Conservation (phyloP, 768 basidiomycete genomes). For the Udeniomyces megalosporus region DNA sequence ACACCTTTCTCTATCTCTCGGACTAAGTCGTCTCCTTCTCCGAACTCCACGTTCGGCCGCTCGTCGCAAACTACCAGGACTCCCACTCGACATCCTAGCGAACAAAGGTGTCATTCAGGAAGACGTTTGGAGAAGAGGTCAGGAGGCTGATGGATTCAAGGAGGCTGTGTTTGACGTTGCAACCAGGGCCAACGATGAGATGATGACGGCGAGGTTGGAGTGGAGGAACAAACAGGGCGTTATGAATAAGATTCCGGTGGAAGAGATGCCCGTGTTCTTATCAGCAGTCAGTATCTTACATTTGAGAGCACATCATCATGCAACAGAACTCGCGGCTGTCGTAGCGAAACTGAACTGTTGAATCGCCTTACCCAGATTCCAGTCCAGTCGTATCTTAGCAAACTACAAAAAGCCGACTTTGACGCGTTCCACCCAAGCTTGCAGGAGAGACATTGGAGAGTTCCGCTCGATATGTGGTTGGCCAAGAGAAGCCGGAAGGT, state of each 20-base stretch:
- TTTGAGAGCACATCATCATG: slow-evolving; percentile 3
- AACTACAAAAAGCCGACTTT: slow-evolving; percentile 54
- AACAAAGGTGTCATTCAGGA: slow-evolving; percentile 64
- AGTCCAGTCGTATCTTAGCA: slow-evolving; percentile 45
- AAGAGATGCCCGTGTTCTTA: slow-evolving; percentile 55
- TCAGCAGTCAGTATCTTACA: slow-evolving; percentile 41
- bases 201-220: slow-evolving; percentile 56
- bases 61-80: slow-evolving; percentile 41
- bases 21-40: slow-evolving; percentile 51
- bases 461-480: slow-evolving; percentile 57
- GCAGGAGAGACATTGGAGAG: slow-evolving; percentile 54
- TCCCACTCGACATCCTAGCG: slow-evolving; percentile 68
- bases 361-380: slow-evolving; percentile 58
- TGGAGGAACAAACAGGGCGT: slow-evolving; percentile 34
- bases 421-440: slow-evolving; percentile 51
- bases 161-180: slow-evolving; percentile 76
- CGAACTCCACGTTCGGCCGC: slow-evolving; percentile 65
- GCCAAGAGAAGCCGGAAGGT: slow-evolving; percentile 15
- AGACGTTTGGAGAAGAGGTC: slow-evolving; percentile 43
- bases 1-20: slow-evolving; percentile 61
- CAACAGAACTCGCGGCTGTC: no score
- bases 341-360: no score
- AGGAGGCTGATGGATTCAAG: slow-evolving; percentile 47
- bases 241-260: slow-evolving; percentile 34
- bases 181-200: slow-evolving; percentile 59